Evolutionary conservation across 768 basidiomycete genomes (phyloP).

Genomic region (Suillus subluteus): DNA sequence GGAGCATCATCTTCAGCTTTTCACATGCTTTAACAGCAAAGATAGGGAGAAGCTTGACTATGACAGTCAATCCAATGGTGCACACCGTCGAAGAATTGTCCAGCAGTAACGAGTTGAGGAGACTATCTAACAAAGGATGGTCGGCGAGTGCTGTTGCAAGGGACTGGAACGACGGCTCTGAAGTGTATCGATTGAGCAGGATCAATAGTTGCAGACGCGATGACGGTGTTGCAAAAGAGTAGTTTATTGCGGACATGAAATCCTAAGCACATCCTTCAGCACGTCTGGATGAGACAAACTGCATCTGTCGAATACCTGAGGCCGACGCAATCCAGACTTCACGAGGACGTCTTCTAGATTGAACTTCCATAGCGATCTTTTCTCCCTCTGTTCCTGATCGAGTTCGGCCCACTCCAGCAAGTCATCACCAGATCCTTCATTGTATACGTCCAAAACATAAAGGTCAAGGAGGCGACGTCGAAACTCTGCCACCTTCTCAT

Average conservation of each 20-base stretch:
- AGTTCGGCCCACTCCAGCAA: conserved; percentile 75
- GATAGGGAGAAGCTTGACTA: conserved; percentile 76
- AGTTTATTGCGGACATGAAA: conserved; percentile 67
- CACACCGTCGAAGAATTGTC: conserved; percentile 78
- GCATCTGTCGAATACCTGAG: conserved; percentile 50
- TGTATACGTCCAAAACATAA: conserved; percentile 76
- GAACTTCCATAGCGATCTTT: conserved; percentile 68
- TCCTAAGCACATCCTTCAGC: conserved; percentile 48
- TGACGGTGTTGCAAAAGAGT: conserved; percentile 60
- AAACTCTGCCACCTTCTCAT: conserved; percentile 64
- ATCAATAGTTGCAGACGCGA: conserved; percentile 72
- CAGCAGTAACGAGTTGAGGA: conserved; percentile 70
- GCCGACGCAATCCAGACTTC: conserved; percentile 61
- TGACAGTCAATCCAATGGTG: conserved; percentile 60
- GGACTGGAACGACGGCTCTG: conserved; percentile 53
- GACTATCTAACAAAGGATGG: conserved; percentile 64
- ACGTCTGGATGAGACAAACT: conserved; percentile 12
- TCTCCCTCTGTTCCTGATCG: conserved; percentile 62
- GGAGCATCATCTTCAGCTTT: conserved; percentile 61
- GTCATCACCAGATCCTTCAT: conserved; percentile 75
- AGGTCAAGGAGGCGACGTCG: conserved; percentile 71
- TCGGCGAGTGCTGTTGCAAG: conserved; percentile 54
- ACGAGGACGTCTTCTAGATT: conserved; percentile 80
- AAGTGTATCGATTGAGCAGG: conserved; percentile 65
- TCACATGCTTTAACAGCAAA: conserved; percentile 66